A percentile compares a stretch with the other conserved stretches of the same genome.
phyloP scores from a whole-genome alignment of 306 rosid genomes.

The Ziziphus jujuba region DNA sequence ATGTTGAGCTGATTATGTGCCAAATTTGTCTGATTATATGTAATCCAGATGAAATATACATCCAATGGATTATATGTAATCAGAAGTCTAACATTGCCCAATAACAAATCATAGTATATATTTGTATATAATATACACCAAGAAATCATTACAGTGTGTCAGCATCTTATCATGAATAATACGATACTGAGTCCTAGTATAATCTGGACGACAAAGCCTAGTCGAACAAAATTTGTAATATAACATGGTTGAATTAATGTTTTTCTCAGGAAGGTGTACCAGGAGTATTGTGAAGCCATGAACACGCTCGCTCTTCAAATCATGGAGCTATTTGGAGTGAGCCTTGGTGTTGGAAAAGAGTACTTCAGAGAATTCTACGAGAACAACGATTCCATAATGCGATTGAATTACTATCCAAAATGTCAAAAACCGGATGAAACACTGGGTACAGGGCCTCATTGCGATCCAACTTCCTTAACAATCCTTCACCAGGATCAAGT shows the following conservation, averaged over 20 bases:
- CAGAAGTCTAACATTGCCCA: too few species aligned
- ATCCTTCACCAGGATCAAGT: conserved; percentile 84
- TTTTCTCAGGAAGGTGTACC: conserved; percentile 44
- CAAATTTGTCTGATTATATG: too few species aligned
- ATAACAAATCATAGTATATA: too few species aligned
- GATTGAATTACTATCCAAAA: conserved; percentile 74
- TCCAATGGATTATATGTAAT: too few species aligned
- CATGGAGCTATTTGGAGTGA: conserved; percentile 78
- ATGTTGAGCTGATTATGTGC: too few species aligned
- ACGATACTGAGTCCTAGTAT: too few species aligned
- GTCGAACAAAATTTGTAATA: too few species aligned
- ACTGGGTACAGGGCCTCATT: conserved; percentile 87
- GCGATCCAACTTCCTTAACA: conserved; percentile 81
- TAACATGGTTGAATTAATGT: neutral
- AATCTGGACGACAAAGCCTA: too few species aligned
- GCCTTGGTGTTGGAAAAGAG: conserved; percentile 62
- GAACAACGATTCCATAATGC: conserved; percentile 63
- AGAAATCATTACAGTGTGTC: too few species aligned
- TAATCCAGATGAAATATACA: too few species aligned
- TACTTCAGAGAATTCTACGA: conserved; percentile 55
- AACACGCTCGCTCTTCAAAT: conserved; percentile 50
- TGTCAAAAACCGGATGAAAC: conserved; percentile 74
- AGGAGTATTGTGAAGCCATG: conserved; percentile 71
- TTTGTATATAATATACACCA: too few species aligned
- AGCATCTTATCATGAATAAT: too few species aligned